Conservation (phyloP, 768 basidiomycete species). For the Gautieria morchelliformis region DNA sequence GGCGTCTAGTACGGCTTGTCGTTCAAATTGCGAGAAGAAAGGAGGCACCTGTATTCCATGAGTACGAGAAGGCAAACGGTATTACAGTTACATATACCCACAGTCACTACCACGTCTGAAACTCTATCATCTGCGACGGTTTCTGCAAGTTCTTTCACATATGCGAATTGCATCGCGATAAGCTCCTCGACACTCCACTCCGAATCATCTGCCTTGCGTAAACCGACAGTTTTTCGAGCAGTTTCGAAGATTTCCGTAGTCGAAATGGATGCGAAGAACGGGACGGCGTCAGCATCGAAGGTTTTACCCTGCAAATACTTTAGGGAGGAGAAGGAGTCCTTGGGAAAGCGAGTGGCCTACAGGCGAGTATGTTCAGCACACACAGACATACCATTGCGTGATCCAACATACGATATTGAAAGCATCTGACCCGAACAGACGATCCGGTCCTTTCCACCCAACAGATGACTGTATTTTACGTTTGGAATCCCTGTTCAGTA, state of each 20-base stretch:
- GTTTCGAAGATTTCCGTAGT: constrained; percentile 44
- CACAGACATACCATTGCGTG: background rate
- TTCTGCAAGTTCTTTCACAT: constrained; percentile 85
- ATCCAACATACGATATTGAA: constrained; percentile 63
- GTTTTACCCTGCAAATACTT: constrained; percentile 77
- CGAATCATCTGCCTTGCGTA: constrained; percentile 44
- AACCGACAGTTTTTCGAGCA: constrained; percentile 47
- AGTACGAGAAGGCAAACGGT: background rate
- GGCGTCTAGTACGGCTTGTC: constrained; percentile 86
- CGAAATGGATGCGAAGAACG: constrained; percentile 39
- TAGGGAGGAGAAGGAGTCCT: constrained; percentile 74
- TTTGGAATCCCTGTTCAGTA: constrained; percentile 95
- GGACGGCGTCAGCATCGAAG: constrained; percentile 44
- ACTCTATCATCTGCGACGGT: constrained; percentile 61
- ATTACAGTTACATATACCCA: constrained; percentile 10
- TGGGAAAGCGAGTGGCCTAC: constrained; percentile 87
- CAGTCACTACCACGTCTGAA: constrained; percentile 76
- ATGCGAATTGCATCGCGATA: constrained; percentile 87
- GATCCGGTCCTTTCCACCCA: constrained; percentile 84
- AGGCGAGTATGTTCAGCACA: constrained; percentile 2
- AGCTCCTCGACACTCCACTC: constrained; percentile 85
- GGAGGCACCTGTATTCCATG: constrained; percentile 46
- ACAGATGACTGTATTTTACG: constrained; percentile 87
- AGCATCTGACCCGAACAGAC: constrained; percentile 85
- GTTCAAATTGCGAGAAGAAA: constrained; percentile 83